Conservation (phyloP, 768 basidiomycete species). For the Pholiota molesta region DNA sequence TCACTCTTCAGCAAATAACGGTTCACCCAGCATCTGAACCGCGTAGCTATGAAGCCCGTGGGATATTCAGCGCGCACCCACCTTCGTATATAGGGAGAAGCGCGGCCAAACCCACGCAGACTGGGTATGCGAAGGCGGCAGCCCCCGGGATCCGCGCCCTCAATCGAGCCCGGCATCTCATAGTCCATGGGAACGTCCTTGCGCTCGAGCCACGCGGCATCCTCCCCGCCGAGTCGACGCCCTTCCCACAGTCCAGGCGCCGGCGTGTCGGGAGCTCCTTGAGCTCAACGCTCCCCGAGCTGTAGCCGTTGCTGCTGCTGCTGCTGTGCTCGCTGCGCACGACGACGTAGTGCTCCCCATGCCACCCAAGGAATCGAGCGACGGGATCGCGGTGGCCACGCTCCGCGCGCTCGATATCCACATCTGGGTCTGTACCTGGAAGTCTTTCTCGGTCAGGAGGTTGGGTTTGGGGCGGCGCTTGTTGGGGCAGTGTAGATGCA, state of each 20-base stretch:
- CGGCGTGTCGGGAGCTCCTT: slow-evolving; percentile 23
- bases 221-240: slow-evolving; percentile 23
- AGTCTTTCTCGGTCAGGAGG: slow-evolving; percentile 61
- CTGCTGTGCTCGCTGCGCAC: slow-evolving; percentile 37
- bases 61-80: not conserved
- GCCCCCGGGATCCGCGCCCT: slow-evolving; percentile 1
- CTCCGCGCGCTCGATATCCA: slow-evolving; percentile 55
- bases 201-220: slow-evolving; percentile 27
- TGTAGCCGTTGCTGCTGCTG: not conserved
- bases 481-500: slow-evolving; percentile 56
- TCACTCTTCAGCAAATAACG: not conserved
- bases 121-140: not conserved
- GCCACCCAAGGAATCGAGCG: slow-evolving; percentile 71
- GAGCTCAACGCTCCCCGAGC: slow-evolving; percentile 42
- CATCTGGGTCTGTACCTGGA: slow-evolving; percentile 54
- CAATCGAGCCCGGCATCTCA: slow-evolving; percentile 53
- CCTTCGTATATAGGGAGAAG: not conserved
- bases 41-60: not conserved
- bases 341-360: slow-evolving; percentile 71
- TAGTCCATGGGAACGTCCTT: slow-evolving; percentile 81
- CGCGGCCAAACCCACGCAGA: not conserved
- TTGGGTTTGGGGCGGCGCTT: slow-evolving; percentile 57
- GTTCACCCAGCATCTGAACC: not conserved
- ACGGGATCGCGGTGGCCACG: slow-evolving; percentile 51
- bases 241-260: slow-evolving; percentile 24